Base-by-base conservation (phyloP, 139 green algal species). In the Marvania coccoides region DNA sequence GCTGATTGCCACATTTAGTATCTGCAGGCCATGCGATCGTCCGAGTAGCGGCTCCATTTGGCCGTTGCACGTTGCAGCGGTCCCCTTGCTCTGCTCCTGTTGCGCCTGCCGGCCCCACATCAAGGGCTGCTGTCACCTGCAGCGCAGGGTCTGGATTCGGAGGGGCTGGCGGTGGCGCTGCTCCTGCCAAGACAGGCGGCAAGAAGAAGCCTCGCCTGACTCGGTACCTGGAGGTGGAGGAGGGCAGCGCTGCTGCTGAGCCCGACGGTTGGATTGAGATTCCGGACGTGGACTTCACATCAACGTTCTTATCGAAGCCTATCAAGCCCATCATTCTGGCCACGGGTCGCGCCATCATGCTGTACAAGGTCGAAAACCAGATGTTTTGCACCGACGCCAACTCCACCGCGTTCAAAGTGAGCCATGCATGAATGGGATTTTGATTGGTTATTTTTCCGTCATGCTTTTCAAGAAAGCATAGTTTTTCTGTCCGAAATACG, bases 331-430 rank as follows among this genome's bases (percentile, higher is more conserved):
- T 83, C 31, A 81, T 84, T 28, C 69, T 86, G 6, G 48, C 54
- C 12, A 64, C 74, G 39, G 74, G 71, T 23, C 73, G 69, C 13
- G 80, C 74, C 2, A 74, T 78, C 23, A 65, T 74, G 45, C 37
- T 87, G 40, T 80, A 72, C 60, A 70, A 75, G 57, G 47, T 65
- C 8, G 24, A 63, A 10, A 51, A 51, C 2, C 30, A 60, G 0
- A 37, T 85, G 2, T 89, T 76, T 40, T 88, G 77, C 67, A 74
- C 39, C 24, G 78, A 85, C 56, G 81, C 80, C 23, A 89, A 88
- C 65, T 75, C 56, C 15, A 90, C 84, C 3, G 84, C 84, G 0
- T 90, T 71, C n/a, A n/a, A n/a, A n/a, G n/a, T n/a, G n/a, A n/a
- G n/a, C n/a, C n/a, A n/a, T n/a, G n/a, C n/a, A n/a, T n/a, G n/a